These are phyloP conservation scores for Talaromyces sp. DNA, from an alignment of 2,329 filamentous ascomycete species.

Conservation along the genomic window DNA sequence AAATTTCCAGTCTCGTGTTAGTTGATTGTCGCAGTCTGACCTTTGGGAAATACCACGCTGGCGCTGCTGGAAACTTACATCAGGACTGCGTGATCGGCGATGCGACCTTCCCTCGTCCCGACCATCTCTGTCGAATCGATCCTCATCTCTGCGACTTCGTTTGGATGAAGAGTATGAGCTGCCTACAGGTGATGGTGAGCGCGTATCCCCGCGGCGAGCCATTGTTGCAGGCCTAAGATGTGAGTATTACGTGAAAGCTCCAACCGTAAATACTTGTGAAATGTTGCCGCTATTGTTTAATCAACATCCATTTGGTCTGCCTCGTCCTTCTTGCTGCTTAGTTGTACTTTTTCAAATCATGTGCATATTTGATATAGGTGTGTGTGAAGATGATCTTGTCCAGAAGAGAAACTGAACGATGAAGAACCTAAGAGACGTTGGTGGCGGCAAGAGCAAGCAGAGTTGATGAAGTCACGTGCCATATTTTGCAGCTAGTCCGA, in stretches of 20 bases:
- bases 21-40: conserved; percentile 1
- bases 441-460: not conserved
- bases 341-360: not conserved
- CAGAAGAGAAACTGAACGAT: not conserved
- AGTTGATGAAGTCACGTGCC: not conserved
- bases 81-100: conserved; percentile 48
- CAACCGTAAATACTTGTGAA: conserved; percentile 15
- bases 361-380: not conserved
- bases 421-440: not conserved
- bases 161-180: conserved; percentile 72
- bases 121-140: conserved; percentile 51
- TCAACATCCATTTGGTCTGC: conserved; percentile 8
- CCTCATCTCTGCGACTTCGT: conserved; percentile 55
- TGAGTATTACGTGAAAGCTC: conserved; percentile 46
- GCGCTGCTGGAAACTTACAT: conserved; percentile 36
- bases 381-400: not conserved
- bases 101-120: conserved; percentile 50
- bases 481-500: not conserved
- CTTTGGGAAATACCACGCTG: not conserved
- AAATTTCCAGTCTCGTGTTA: conserved; percentile 45
- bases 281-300: conserved; percentile 2
- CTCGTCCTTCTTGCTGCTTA: not conserved
- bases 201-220: conserved; percentile 61
- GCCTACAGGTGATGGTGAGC: conserved; percentile 94
- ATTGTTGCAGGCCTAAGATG: conserved; percentile 53